Conservation (phyloP, 2,329 filamentous ascomycete genomes). For the Thelonectria discophora region DNA sequence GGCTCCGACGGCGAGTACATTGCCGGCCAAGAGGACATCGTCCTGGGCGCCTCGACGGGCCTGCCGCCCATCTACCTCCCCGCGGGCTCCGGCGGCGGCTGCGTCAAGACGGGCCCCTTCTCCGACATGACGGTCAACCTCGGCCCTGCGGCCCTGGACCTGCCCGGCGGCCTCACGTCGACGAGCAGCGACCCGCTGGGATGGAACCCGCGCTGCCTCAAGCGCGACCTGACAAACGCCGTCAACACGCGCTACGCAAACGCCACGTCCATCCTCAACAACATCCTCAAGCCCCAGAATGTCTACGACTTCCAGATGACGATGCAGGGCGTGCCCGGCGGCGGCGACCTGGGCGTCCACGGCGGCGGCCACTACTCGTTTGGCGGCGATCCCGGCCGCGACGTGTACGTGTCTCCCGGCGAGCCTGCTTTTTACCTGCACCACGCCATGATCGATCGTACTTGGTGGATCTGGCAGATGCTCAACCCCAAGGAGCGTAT, state of each 20-base stretch:
- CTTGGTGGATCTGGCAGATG: slow-evolving; percentile 45
- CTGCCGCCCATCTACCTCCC: slow-evolving; percentile 43
- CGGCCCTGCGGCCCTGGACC: slow-evolving; percentile 47
- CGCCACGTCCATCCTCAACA: slow-evolving; percentile 43
- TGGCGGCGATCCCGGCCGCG: slow-evolving; percentile 53
- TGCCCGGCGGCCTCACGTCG: slow-evolving; percentile 38
- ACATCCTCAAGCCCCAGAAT: slow-evolving; percentile 49
- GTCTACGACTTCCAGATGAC: slow-evolving; percentile 55
- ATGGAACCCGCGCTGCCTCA: slow-evolving; percentile 56
- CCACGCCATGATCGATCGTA: slow-evolving; percentile 44
- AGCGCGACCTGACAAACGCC: slow-evolving; percentile 46
- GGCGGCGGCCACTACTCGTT: slow-evolving; percentile 52
- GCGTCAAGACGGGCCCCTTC: slow-evolving; percentile 62
- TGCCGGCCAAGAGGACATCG: slow-evolving; percentile 24
- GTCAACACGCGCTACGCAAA: slow-evolving; percentile 42
- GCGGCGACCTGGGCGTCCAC: slow-evolving; percentile 46
- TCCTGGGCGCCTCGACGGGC: slow-evolving; percentile 41
- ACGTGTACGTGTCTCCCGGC: slow-evolving; percentile 51
- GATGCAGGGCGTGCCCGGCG: slow-evolving; percentile 52
- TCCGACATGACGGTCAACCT: slow-evolving; percentile 52
- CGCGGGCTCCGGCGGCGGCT: slow-evolving; percentile 64
- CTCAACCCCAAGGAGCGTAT: slow-evolving; percentile 40
- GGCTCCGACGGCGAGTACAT: slow-evolving; percentile 24
- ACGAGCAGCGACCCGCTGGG: slow-evolving; percentile 40
- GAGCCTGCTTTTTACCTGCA: slow-evolving; percentile 48